These are phyloP conservation scores for Thelonectria blattea DNA, from an alignment of 2,329 filamentous ascomycete genomes.

Conservation along the genomic window DNA sequence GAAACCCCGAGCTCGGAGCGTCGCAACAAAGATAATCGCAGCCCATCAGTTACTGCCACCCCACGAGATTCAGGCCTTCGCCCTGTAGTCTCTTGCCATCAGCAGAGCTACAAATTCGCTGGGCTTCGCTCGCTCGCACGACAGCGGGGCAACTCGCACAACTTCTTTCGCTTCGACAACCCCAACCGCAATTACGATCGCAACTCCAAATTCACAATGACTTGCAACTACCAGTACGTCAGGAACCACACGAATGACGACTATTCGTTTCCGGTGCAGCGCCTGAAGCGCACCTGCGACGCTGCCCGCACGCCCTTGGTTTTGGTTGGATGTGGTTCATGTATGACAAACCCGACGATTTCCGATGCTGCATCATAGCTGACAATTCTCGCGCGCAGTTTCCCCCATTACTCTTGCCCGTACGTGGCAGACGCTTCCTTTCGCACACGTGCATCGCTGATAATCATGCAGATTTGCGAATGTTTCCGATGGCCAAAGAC, in stretches of 20 bases:
- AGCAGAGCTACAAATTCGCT: conserved; percentile 14
- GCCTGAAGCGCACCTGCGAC: conserved; percentile 62
- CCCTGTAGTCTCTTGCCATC: conserved; percentile 12
- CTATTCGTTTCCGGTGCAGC: conserved; percentile 67
- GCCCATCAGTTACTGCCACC: conserved; percentile 15
- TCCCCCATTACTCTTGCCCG: conserved; percentile 70
- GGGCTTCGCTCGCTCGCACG: conserved; percentile 3
- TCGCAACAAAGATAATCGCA: neutral
- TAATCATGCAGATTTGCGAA: conserved; percentile 69
- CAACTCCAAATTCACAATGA: conserved; percentile 28
- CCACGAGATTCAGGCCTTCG: neutral
- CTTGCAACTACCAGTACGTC: conserved; percentile 43
- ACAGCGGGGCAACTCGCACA: neutral
- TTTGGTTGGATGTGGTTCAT: conserved; percentile 73
- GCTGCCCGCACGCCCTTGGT: conserved; percentile 66
- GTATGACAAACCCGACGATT: conserved; percentile 31
- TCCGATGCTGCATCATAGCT: conserved; percentile 16
- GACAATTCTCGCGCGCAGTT: conserved; percentile 44
- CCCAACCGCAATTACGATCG: conserved; percentile 1
- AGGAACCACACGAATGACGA: conserved; percentile 42
- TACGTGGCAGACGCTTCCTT: conserved; percentile 26
- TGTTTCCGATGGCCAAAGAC: conserved; percentile 88
- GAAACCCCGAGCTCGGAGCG: conserved; percentile 6
- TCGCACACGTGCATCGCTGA: neutral
- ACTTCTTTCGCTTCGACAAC: neutral